Evolutionary conservation across 2,329 filamentous ascomycete species (phyloP).

Genomic region (Sordariomycetes sp.): DNA sequence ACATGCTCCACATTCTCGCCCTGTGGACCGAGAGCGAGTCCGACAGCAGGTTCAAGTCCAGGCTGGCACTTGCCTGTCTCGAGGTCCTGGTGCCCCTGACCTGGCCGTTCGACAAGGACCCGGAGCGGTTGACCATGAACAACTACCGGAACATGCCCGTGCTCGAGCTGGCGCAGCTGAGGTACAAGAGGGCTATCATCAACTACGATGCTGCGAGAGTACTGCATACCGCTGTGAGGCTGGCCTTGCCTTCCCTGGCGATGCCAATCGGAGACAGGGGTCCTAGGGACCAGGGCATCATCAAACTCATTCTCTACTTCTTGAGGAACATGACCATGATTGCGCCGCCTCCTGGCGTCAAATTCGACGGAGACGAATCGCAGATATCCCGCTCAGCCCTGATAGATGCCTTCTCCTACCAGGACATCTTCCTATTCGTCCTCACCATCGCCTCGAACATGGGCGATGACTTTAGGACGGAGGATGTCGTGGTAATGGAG

Average conservation of each 20-base stretch:
- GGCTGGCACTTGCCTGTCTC: slow-evolving; percentile 74
- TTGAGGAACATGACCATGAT: slow-evolving; percentile 85
- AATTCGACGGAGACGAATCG: slow-evolving; percentile 78
- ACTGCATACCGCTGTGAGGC: slow-evolving; percentile 68
- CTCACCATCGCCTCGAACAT: slow-evolving; percentile 86
- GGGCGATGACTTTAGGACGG: slow-evolving; percentile 81
- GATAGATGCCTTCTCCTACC: slow-evolving; percentile 79
- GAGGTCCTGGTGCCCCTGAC: slow-evolving; percentile 88
- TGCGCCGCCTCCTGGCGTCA: slow-evolving; percentile 57
- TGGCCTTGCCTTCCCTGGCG: slow-evolving; percentile 79
- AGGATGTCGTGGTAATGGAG: slow-evolving; percentile 85
- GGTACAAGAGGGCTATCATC: slow-evolving; percentile 81
- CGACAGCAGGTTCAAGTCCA: slow-evolving; percentile 65
- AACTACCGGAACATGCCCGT: slow-evolving; percentile 88
- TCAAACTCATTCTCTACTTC: slow-evolving; percentile 83
- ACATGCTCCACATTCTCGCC: slow-evolving; percentile 81
- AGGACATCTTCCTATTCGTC: slow-evolving; percentile 80
- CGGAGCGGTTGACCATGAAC: slow-evolving; percentile 78
- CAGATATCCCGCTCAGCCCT: slow-evolving; percentile 81
- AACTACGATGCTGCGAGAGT: slow-evolving; percentile 71
- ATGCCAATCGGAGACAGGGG: slow-evolving; percentile 64
- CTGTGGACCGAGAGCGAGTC: slow-evolving; percentile 65
- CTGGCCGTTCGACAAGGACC: slow-evolving; percentile 78
- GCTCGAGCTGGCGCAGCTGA: slow-evolving; percentile 75
- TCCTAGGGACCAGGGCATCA: slow-evolving; percentile 77